Conservation (phyloP, 306 rosid genomes). For the Medicago lupulina region DNA sequence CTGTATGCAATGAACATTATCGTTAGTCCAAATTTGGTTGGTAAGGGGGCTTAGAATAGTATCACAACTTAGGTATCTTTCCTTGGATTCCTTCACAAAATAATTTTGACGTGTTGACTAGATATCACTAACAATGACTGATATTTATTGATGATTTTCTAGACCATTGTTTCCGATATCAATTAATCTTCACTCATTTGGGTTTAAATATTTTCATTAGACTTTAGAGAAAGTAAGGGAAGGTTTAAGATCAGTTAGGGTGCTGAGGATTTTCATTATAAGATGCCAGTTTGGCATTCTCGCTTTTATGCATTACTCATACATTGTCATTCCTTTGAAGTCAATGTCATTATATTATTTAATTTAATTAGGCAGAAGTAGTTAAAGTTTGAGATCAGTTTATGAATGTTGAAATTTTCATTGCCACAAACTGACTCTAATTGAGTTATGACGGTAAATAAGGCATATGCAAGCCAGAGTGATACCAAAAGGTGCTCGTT, state of each 20-base stretch:
- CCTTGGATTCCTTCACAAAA: not conserved
- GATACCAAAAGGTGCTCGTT: conserved; percentile 7
- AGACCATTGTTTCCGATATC: conserved; percentile 13
- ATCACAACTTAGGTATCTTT: not conserved
- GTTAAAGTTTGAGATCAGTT: conserved; percentile 31
- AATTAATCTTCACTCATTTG: not conserved
- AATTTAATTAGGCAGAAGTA: conserved; percentile 3
- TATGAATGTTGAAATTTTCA: conserved; percentile 28
- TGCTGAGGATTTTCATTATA: not conserved
- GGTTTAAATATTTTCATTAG: not conserved
- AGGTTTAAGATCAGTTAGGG: conserved; percentile 13
- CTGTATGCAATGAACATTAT: not conserved
- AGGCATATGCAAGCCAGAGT: conserved; percentile 24
- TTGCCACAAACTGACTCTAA: conserved; percentile 8
- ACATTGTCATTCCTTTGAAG: not conserved
- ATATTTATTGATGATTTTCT: conserved; percentile 20
- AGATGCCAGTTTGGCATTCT: conserved; percentile 32
- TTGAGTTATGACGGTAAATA: conserved; percentile 23
- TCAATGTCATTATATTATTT: not conserved
- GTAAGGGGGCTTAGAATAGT: not conserved
- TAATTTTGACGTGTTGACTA: conserved; percentile 29
- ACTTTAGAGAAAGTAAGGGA: conserved; percentile 5
- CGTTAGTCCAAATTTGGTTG: conserved; percentile 1
- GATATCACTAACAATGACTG: conserved; percentile 14
- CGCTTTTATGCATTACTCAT: conserved; percentile 5